These are phyloP conservation scores for Eucommia ulmoides DNA, from an alignment of 257 asterid species.

Conservation along the genomic window DNA sequence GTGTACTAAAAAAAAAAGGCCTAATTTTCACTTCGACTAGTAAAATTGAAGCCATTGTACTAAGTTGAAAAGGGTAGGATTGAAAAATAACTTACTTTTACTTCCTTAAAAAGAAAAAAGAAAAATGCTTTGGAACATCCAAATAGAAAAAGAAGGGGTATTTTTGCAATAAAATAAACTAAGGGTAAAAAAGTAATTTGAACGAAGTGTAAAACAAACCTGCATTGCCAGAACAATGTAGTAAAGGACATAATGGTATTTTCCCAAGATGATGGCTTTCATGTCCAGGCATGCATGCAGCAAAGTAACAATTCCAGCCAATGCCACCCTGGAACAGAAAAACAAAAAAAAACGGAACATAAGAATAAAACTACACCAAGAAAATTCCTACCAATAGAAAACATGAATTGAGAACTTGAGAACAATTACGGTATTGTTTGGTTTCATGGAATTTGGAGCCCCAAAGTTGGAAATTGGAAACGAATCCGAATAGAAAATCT, in stretches of 20 bases:
- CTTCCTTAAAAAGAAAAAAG: too few relatives aligned
- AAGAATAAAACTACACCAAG: neutral
- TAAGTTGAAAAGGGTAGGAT: too few relatives aligned
- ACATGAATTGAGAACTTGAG: neutral
- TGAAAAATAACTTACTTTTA: too few relatives aligned
- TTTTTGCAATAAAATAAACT: neutral
- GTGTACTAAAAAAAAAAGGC: too few relatives aligned
- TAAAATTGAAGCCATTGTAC: too few relatives aligned
- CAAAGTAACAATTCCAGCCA: slow-evolving; percentile 73
- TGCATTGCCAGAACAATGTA: slow-evolving; percentile 90
- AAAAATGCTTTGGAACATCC: too few relatives aligned
- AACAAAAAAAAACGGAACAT: neutral
- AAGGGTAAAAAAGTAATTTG: neutral
- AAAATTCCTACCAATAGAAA: neutral
- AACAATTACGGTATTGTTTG: neutral
- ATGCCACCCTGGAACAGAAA: slow-evolving; percentile 39
- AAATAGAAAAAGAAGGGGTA: too few relatives aligned
- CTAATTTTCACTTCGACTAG: too few relatives aligned
- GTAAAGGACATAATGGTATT: slow-evolving; percentile 76
- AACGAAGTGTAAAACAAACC: slow-evolving; percentile 22
- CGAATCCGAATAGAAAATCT: neutral
- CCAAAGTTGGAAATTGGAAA: neutral
- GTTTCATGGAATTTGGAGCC: neutral
- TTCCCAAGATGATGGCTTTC: slow-evolving; percentile 74
- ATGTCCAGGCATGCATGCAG: slow-evolving; percentile 81